These are phyloP conservation scores for Fusarium sarcochroum DNA, from an alignment of 2,329 filamentous ascomycete genomes.

Conservation along the genomic window DNA sequence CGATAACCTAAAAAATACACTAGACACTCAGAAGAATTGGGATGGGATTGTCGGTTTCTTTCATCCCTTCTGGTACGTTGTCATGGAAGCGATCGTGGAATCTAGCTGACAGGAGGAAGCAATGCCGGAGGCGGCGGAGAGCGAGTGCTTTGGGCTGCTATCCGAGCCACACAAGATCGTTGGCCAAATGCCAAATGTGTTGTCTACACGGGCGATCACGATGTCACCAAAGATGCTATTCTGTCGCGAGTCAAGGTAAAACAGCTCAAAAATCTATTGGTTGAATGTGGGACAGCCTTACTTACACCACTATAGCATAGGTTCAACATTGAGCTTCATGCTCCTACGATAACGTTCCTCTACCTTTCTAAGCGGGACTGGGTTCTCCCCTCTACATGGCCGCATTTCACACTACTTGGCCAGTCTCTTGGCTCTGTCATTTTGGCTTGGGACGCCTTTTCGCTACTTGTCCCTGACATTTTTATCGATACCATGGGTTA, in stretches of 20 bases:
- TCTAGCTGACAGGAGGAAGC: conserved; percentile 60
- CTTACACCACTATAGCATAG: conserved; percentile 68
- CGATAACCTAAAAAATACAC: conserved; percentile 45
- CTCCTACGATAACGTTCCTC: conserved; percentile 86
- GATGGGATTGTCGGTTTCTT: conserved; percentile 94
- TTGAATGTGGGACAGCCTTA: background rate
- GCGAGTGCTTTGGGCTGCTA: conserved; percentile 94
- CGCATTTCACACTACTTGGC: conserved; percentile 92
- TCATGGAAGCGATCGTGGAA: conserved; percentile 1
- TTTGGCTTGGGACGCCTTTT: conserved; percentile 92
- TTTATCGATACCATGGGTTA: conserved; percentile 99
- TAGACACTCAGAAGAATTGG: conserved; percentile 72
- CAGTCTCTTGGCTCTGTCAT: conserved; percentile 91
- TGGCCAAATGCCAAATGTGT: conserved; percentile 92
- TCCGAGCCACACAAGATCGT: conserved; percentile 88
- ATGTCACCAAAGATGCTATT: conserved; percentile 84
- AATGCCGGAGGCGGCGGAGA: conserved; percentile 98
- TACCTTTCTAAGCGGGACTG: conserved; percentile 91
- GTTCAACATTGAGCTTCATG: conserved; percentile 92
- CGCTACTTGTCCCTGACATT: conserved; percentile 90
- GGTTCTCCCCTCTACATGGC: conserved; percentile 89
- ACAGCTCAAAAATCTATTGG: conserved; percentile 14
- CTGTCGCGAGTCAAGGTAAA: conserved; percentile 80
- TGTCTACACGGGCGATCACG: conserved; percentile 96
- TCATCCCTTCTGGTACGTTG: conserved; percentile 90